Evolutionary conservation across 176 grass and related monocot species (phyloP).

Genomic region (Areca catechu): DNA sequence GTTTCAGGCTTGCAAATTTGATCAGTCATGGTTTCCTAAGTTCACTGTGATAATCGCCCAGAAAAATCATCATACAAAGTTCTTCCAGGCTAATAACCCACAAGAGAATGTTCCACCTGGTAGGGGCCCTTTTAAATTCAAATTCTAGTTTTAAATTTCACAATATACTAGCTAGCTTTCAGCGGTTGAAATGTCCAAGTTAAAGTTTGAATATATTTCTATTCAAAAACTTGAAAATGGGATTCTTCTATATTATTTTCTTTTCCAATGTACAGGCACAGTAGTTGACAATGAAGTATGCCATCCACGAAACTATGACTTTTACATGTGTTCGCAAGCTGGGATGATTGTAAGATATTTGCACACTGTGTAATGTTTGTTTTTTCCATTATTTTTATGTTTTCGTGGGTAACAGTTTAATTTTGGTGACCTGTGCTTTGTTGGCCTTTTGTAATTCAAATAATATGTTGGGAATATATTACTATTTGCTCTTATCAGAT

Average conservation of each 20-base stretch:
- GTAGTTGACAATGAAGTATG: constrained; percentile 76
- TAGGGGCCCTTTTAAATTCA: constrained; percentile 14
- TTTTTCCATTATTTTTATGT: neutral
- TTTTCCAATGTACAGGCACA: constrained; percentile 39
- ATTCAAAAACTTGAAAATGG: too few relatives aligned
- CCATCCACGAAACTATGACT: constrained; percentile 83
- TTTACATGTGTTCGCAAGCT: constrained; percentile 91
- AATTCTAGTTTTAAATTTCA: too few relatives aligned
- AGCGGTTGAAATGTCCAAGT: too few relatives aligned
- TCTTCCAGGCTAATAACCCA: constrained; percentile 44
- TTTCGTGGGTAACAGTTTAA: neutral
- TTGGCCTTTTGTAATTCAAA: neutral
- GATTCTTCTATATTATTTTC: too few relatives aligned
- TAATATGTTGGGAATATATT: too few relatives aligned
- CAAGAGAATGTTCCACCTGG: constrained; percentile 74
- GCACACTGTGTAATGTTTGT: neutral
- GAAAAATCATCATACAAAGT: constrained; percentile 91
- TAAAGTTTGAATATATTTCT: too few relatives aligned
- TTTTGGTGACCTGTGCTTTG: neutral
- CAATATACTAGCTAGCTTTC: too few relatives aligned
- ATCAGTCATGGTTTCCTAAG: constrained; percentile 63
- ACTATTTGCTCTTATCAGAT: too few relatives aligned
- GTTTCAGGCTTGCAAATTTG: constrained; percentile 69
- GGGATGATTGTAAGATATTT: constrained; percentile 71
- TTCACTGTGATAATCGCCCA: constrained; percentile 83